phyloP scores from a whole-genome alignment of 202 grass and related monocot genomes.

The Carex sylvatica region DNA sequence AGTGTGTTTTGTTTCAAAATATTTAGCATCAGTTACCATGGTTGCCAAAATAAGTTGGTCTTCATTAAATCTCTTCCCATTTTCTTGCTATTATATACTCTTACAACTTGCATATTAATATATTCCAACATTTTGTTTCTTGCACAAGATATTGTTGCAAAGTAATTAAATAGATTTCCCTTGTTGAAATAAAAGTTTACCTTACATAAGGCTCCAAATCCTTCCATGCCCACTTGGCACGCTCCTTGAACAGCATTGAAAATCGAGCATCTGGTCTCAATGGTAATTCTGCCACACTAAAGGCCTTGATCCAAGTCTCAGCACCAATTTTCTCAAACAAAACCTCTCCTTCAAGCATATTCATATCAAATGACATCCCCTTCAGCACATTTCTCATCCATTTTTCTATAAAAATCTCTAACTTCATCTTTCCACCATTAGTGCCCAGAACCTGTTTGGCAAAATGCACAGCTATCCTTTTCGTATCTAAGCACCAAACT shows the following conservation, averaged over 20 bases:
- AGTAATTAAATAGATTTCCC: neutral
- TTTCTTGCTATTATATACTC: slow-evolving; percentile 4
- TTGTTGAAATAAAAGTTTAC: slow-evolving; percentile 25
- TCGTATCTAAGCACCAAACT: slow-evolving; percentile 70
- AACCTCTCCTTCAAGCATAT: slow-evolving; percentile 91
- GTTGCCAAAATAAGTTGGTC: neutral
- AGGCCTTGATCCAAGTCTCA: slow-evolving; percentile 75
- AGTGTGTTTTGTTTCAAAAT: neutral
- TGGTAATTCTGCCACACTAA: slow-evolving; percentile 63
- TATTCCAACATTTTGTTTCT: neutral
- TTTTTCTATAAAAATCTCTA: slow-evolving; percentile 69
- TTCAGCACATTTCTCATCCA: slow-evolving; percentile 67
- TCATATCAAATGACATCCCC: slow-evolving; percentile 51
- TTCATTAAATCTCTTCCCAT: neutral
- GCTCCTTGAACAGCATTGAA: slow-evolving; percentile 55
- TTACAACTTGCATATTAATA: slow-evolving; percentile 2
- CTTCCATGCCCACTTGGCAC: slow-evolving; percentile 83
- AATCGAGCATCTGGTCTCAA: slow-evolving; percentile 66
- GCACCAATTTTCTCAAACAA: slow-evolving; percentile 68
- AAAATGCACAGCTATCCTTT: slow-evolving; percentile 60
- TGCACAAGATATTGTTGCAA: neutral
- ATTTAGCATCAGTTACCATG: neutral
- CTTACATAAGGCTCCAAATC: slow-evolving; percentile 91
- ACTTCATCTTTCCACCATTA: slow-evolving; percentile 71
- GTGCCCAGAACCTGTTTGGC: slow-evolving; percentile 39